Base-by-base conservation (phyloP, 2,329 filamentous ascomycete species). In the Coniosporium tulheliwenetii region DNA sequence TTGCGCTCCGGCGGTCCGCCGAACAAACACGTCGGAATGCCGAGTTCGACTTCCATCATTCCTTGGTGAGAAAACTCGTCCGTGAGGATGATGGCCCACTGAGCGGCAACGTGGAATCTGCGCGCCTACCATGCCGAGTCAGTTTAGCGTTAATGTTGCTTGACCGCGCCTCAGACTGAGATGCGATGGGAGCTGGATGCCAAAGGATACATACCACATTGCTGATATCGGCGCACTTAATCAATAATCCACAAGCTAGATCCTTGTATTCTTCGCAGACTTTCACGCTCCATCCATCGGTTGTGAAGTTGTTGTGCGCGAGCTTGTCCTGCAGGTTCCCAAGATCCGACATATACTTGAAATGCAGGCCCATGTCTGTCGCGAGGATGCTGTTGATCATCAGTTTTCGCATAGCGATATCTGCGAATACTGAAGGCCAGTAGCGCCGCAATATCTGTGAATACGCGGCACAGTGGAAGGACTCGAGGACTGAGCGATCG, bases 341-440 rank as follows among this genome's bases (percentile, higher is more conserved):
- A 34, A 96, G 67, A 56, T 81, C 83, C 53, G 80, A 79, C 86
- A 96, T 96, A 60, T 95, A 98, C 52, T 93, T 86, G 52, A 93
- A 93, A 61, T 98, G 91, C 5, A 94, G 64, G 7, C 86, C 86
- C 91, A 98, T 98, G 54, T 98, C 91, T 0, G 91, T 98, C 2
- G 91, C 85, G 16, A 98, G 66, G 44, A 98, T 96, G n/a, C 85
- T 91, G 58, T 85, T 94, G 52, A 95, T 96, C 80, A 96, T 91
- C 5, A 94, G 67, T 49, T 80, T 82, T 41, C 89, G 79, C 72
- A 96, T 84, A 43, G 78, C 78, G 37, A 71, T 70, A 51, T 91
- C 80, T 47, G 80, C 71, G 50, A 93, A 93, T 2, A 81, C 81
- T 3, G 74, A 69, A 0, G 87, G 85, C 91, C 91, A 98, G 58